Evolutionary conservation across 768 basidiomycete species (phyloP), one percentile per base, ranked within the genome.

Genomic region (Cystobasidium ongulense): DNA sequence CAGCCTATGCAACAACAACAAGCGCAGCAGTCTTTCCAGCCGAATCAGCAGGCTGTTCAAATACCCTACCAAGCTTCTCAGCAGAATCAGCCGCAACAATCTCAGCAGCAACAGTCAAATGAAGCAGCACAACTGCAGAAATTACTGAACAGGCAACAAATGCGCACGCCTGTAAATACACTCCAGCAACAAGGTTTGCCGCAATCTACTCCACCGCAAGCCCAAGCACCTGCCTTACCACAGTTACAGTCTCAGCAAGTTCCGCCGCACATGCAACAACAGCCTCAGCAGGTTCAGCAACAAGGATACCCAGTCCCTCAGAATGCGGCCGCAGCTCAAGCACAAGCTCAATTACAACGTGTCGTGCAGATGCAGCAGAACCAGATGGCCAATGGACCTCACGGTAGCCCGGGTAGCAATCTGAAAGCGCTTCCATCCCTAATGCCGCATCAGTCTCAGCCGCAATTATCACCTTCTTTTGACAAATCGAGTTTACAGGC

Each of bases 351-450:
- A 38, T n/a, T 67, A 54, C 23, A 64, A 39, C 11, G 43, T 4
- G 63, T 64, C 25, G 57, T 59, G 27, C 63, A 64, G 38, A 39
- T 39, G 63, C 63, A 64, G 27, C 36, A 64, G 17, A 35, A 64
- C 15, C 36, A 64, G 63, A 64, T 27, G 38, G 38, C 36, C 15
- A 64, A 39, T 13, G 63, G 63, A 4, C 27, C 63, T 39, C 11
- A 39, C 15, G 66, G 41, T 53, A 63, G 46, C 31, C 29, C 63
- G 13, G 2, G 21, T 1, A 52, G 67, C 29, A 71, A 65, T 41
- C 33, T 74, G 46, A 75, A 66, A n/a, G 66, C 75, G 5, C 73
- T 78, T 0, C 76, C 75, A 63, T 61, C 76, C 18, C 67, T 75
- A 0, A 74, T 76, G 38, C 67, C 75, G n/a, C n/a, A n/a, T n/a